phyloP scores from a whole-genome alignment of 2,329 filamentous ascomycete genomes.

The Fusarium heterosporum region DNA sequence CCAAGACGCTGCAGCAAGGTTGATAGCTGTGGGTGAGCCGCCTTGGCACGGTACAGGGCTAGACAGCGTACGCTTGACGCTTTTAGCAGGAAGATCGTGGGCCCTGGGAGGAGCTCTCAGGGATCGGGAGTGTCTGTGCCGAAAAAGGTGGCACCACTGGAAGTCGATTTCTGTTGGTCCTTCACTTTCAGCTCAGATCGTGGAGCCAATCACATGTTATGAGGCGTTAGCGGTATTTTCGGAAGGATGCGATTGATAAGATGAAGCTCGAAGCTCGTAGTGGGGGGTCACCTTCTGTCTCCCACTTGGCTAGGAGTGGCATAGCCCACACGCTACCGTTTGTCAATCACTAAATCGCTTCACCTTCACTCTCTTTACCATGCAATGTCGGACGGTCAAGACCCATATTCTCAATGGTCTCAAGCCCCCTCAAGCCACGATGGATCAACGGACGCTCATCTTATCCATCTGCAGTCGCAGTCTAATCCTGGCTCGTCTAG shows the following conservation, averaged over 20 bases:
- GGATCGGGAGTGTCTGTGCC: constrained; percentile 22
- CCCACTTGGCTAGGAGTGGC: neutral
- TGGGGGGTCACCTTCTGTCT: neutral
- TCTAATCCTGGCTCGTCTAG: constrained; percentile 3
- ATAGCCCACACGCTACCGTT: neutral
- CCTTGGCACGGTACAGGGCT: constrained; percentile 37
- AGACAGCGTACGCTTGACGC: neutral
- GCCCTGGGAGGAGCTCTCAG: neutral
- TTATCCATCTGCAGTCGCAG: constrained; percentile 24
- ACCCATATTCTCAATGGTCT: constrained; percentile 29
- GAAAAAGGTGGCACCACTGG: constrained; percentile 4
- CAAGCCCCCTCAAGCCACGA: constrained; percentile 35
- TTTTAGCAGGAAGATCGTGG: constrained; percentile 11
- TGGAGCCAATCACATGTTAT: constrained; percentile 17
- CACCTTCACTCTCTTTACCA: neutral
- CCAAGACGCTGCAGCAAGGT: constrained; percentile 30
- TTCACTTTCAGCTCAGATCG: neutral
- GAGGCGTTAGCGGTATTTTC: constrained; percentile 3
- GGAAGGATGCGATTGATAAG: constrained; percentile 43
- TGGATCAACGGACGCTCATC: constrained; percentile 22
- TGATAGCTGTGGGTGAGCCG: constrained; percentile 34
- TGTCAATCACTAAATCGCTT: constrained; percentile 2
- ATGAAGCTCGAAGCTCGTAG: constrained; percentile 23
- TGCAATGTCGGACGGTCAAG: constrained; percentile 13
- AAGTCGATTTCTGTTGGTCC: constrained; percentile 9